Evolutionary conservation across 169 alveolate species (phyloP).

Genomic region (Cryptosporidium meleagridis): DNA sequence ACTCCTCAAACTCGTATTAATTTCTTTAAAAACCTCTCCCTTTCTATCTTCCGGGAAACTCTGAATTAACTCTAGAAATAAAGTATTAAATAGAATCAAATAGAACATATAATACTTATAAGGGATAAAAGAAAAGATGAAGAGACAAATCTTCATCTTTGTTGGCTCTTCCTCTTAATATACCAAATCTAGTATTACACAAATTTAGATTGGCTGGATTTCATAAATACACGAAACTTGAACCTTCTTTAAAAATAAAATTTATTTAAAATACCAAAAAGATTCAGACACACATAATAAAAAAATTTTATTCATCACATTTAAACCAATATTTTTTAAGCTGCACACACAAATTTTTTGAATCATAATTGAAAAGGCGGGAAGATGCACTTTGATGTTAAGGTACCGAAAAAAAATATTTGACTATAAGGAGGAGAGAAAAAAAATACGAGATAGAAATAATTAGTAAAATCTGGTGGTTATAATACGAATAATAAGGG

Average conservation of each 20-base stretch:
- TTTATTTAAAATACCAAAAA: not conserved
- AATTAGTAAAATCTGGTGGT: not conserved
- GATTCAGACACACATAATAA: not conserved
- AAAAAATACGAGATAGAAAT: not conserved
- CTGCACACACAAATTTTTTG: not conserved
- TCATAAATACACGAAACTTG: not conserved
- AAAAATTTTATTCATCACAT: not conserved
- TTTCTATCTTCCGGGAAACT: not conserved
- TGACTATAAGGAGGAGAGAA: not conserved
- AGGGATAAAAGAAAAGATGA: not conserved
- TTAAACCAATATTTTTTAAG: not conserved
- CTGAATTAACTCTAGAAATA: not conserved
- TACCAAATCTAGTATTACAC: not conserved
- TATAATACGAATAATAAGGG: not conserved
- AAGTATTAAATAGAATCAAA: not conserved
- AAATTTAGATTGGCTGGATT: not conserved
- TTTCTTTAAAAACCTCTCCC: conserved; percentile 11
- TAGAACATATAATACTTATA: not conserved
- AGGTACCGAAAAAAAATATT: not conserved
- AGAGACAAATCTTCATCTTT: not conserved
- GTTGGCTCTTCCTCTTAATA: not conserved
- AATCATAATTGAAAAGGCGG: not conserved
- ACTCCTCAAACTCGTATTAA: conserved; percentile 39
- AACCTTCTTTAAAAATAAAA: not conserved
- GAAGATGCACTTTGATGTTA: not conserved